A percentile compares a stretch with the other conserved stretches of the same genome.
Evolutionary conservation across 371 early-diverging fungal genomes (phyloP).

Genomic region (Apophysomyces ossiformis): DNA sequence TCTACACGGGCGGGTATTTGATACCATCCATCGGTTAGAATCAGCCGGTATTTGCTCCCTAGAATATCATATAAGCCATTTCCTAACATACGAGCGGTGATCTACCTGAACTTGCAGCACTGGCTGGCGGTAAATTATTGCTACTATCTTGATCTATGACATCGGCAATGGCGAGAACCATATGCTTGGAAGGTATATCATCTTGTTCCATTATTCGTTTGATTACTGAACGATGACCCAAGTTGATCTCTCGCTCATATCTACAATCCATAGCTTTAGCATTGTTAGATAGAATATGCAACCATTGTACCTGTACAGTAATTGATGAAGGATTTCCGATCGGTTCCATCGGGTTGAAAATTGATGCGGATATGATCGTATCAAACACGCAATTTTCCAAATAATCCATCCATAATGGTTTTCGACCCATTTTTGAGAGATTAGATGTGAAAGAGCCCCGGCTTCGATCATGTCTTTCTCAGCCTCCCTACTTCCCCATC

Average conservation of each 20-base stretch:
- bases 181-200: conserved; percentile 56
- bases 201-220: conserved; percentile 77
- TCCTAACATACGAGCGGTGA: neutral
- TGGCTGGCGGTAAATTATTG: neutral
- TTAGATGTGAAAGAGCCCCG: conserved; percentile 44
- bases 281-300: neutral
- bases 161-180: conserved; percentile 73
- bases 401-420: conserved; percentile 79
- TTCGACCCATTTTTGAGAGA: conserved; percentile 61
- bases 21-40: conserved; percentile 87
- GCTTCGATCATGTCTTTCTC: conserved; percentile 35
- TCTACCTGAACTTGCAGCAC: neutral
- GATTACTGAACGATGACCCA: conserved; percentile 68
- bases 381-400: conserved; percentile 73
- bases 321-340: conserved; percentile 57
- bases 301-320: conserved; percentile 55
- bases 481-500: conserved; percentile 58
- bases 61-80: conserved; percentile 1
- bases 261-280: conserved; percentile 28
- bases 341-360: conserved; percentile 50
- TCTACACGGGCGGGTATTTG: conserved; percentile 64
- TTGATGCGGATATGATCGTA: conserved; percentile 59
- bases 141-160: conserved; percentile 28
- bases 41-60: conserved; percentile 31
- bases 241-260: conserved; percentile 76